Evolutionary conservation across 768 basidiomycete species (phyloP), one percentile per base, ranked within the genome.

Genomic region (Suillus americanus): DNA sequence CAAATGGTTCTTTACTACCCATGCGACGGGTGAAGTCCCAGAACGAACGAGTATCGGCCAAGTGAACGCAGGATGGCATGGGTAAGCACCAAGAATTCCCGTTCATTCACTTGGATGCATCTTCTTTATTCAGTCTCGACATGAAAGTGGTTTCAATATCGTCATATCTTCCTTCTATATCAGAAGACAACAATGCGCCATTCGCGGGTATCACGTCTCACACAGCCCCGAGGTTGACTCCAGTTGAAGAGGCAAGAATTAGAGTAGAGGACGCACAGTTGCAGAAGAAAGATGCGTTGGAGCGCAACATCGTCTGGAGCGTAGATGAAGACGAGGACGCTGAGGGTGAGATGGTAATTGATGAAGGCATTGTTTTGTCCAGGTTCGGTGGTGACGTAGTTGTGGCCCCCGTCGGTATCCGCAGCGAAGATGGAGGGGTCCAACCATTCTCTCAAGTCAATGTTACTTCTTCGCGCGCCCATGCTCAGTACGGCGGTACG

Each of bases 1-100:
- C 72, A 90, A 80, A 64, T 93, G 90, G 86, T 91, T 85, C 71
- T 91, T 95, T 72, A 87, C 89, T 70, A 95, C 93, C 0, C 94
- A 93, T 70, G 82, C 83, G 68, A 71, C 84, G 33, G 81, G 83
- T 38, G 93, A 95, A 77, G 78, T 84, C 6, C 94, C 94, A 2
- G 92, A 94, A 68, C 86, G 84, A 65, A 89, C 84, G 73, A 86
- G 79, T 63, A 77, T 93, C 30, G 92, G 93, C 5, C 81, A 80
- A 60, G 72, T 94, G 3, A 78, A 89, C 48, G 89, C 92, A 2
- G 89, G 90, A 13, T 86, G 89, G 78, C 92, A 94, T 70, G 84
- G 84, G 91, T 92, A 71, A 64, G 63, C 28, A 13, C 33, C 30
- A 37, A n/a, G 9, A 28, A 60, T 23, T 14, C 13, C 5, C 20